Percentiles rank a stretch among this genome's conserved stretches.
These are phyloP conservation scores for Starmerella potacharoeniae DNA, from an alignment of 805 yeast genomes.

Conservation along the genomic window DNA sequence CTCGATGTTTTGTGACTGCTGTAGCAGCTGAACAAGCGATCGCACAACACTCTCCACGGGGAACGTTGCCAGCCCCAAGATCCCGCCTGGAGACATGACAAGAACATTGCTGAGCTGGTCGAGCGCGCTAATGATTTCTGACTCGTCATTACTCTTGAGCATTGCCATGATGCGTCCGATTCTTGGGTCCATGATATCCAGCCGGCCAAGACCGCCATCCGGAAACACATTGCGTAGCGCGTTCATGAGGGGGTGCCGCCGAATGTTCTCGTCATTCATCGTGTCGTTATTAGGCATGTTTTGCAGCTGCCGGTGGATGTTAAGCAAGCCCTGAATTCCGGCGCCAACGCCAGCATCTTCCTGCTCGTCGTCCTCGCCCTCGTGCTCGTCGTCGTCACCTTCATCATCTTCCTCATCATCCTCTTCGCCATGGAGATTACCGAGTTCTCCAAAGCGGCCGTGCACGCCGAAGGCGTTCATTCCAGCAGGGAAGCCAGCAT, in stretches of 20 bases:
- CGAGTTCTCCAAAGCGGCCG: slow-evolving; percentile 1
- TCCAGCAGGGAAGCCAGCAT: background rate
- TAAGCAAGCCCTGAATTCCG: slow-evolving; percentile 21
- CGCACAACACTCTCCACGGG: slow-evolving; percentile 48
- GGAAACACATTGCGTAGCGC: background rate
- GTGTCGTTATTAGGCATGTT: background rate
- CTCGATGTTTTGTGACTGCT: slow-evolving; percentile 51
- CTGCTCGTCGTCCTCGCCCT: slow-evolving; percentile 26
- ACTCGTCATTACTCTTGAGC: slow-evolving; percentile 8
- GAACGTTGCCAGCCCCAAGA: slow-evolving; percentile 27
- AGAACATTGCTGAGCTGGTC: slow-evolving; percentile 29
- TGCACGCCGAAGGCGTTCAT: background rate
- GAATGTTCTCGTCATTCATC: background rate
- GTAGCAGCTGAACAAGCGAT: slow-evolving; percentile 46
- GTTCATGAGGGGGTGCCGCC: background rate
- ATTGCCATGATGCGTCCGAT: slow-evolving; percentile 22
- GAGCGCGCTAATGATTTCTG: slow-evolving; percentile 24
- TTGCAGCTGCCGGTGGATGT: background rate
- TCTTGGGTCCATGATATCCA: slow-evolving; percentile 10
- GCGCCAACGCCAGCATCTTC: slow-evolving; percentile 20
- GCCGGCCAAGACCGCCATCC: background rate
- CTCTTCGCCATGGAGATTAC: background rate
- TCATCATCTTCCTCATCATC: slow-evolving; percentile 26
- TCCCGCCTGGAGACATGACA: slow-evolving; percentile 26
- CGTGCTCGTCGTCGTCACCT: slow-evolving; percentile 22